Evolutionary conservation across 768 basidiomycete genomes (phyloP).

Genomic region (Termitomyces sp.): DNA sequence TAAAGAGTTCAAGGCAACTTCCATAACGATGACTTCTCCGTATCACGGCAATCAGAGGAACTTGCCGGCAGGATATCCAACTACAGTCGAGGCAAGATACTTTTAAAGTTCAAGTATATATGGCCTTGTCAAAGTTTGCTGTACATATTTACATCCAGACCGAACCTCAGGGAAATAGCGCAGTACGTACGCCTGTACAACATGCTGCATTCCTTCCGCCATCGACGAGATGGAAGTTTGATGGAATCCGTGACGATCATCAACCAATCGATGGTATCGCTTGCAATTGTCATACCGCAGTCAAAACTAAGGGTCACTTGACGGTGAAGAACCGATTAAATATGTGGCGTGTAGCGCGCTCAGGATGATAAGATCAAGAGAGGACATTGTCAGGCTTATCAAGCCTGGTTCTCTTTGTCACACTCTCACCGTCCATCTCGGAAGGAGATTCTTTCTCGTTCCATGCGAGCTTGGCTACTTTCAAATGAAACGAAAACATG

Average conservation of each 20-base stretch:
- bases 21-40: background rate
- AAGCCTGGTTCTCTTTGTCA: background rate
- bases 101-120: no score
- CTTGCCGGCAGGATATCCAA: background rate
- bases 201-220: slow-evolving; percentile 5
- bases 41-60: background rate
- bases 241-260: slow-evolving; percentile 3
- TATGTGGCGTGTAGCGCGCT: slow-evolving; percentile 2
- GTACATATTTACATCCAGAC: background rate
- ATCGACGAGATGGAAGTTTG: background rate
- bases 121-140: background rate
- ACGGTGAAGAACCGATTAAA: background rate
- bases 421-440: background rate
- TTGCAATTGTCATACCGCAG: background rate
- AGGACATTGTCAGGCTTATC: background rate
- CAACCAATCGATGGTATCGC: background rate
- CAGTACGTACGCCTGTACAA: slow-evolving; percentile 1
- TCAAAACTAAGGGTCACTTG: background rate
- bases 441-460: background rate
- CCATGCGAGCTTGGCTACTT: background rate
- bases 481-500: background rate
- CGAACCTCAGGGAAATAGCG: background rate
- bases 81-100: no score
- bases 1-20: background rate
- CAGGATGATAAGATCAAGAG: background rate